phyloP scores from a whole-genome alignment of 257 asterid genomes.

The Gentiana straminea region DNA sequence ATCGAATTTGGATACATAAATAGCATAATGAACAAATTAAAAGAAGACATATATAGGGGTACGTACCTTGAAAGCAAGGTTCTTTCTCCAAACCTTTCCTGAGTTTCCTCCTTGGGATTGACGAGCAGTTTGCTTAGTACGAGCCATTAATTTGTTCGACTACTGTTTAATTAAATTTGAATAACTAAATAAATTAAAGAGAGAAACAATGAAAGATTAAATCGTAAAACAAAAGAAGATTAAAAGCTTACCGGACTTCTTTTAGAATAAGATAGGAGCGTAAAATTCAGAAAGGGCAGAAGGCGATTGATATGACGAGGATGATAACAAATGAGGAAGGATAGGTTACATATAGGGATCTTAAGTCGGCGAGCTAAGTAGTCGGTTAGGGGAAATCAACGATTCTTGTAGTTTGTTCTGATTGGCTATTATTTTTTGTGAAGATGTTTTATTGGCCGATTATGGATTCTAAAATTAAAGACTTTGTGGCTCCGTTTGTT shows the following conservation, averaged over 20 bases:
- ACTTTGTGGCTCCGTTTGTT: too few species aligned
- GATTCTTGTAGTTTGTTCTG: constrained; percentile 17
- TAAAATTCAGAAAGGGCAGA: not conserved
- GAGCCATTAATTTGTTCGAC: constrained; percentile 39
- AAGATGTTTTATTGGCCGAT: constrained; percentile 16
- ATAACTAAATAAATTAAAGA: not conserved
- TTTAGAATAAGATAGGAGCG: not conserved
- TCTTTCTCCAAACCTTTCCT: constrained; percentile 45
- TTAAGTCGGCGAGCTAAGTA: not conserved
- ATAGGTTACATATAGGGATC: not conserved
- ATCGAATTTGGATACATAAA: too few species aligned
- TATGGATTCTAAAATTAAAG: too few species aligned
- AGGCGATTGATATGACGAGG: not conserved
- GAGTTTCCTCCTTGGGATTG: constrained; percentile 52
- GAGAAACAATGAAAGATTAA: constrained; percentile 7
- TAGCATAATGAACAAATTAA: not conserved
- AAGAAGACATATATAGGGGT: not conserved
- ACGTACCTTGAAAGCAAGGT: constrained; percentile 55
- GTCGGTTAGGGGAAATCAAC: not conserved
- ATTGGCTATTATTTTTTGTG: constrained; percentile 6
- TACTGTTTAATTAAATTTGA: not conserved
- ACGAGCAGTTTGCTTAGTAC: constrained; percentile 72
- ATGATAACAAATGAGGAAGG: not conserved
- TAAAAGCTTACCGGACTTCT: constrained; percentile 11
- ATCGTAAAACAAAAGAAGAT: constrained; percentile 6